phyloP scores from a whole-genome alignment of 2,329 filamentous ascomycete genomes.

The Macrophomina phaseolina region DNA sequence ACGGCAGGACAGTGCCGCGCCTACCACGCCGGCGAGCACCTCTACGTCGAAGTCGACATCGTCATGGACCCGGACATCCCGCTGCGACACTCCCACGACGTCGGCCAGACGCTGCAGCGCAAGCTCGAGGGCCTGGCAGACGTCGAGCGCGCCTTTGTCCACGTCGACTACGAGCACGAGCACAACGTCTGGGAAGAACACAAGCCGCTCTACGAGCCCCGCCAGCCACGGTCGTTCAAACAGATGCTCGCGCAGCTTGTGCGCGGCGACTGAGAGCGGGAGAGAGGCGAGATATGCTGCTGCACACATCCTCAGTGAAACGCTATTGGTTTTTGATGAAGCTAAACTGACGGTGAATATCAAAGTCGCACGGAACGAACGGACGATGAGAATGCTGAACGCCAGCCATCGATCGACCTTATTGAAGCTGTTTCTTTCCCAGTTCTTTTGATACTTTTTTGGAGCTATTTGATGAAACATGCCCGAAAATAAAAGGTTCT shows the following conservation, averaged over 20 bases:
- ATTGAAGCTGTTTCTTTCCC: not conserved
- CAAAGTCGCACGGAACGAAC: not conserved
- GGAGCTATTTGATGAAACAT: not conserved
- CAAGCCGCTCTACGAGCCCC: conserved; percentile 45
- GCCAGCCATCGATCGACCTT: not conserved
- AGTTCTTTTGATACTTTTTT: not conserved
- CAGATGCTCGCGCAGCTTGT: conserved; percentile 29
- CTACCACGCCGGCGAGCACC: conserved; percentile 66
- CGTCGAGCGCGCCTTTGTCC: conserved; percentile 55
- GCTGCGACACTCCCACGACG: conserved; percentile 64
- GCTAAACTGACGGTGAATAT: not conserved
- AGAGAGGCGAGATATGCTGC: too few relatives aligned
- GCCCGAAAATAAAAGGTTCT: conserved; percentile 3
- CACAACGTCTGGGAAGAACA: conserved; percentile 48
- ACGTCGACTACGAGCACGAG: conserved; percentile 54
- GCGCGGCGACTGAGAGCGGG: conserved; percentile 2
- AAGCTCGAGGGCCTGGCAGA: conserved; percentile 60
- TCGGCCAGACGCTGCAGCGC: conserved; percentile 64
- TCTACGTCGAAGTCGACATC: conserved; percentile 68
- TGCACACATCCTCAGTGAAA: too few relatives aligned
- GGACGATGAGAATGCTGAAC: not conserved
- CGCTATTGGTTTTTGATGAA: not conserved
- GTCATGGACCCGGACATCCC: conserved; percentile 63
- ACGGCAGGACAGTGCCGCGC: conserved; percentile 54
- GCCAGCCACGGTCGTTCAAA: conserved; percentile 40